Percentiles rank a stretch among this genome's conserved stretches.
phyloP scores from a whole-genome alignment of 805 yeast genomes.

The Nakazawaea wyomingensis region DNA sequence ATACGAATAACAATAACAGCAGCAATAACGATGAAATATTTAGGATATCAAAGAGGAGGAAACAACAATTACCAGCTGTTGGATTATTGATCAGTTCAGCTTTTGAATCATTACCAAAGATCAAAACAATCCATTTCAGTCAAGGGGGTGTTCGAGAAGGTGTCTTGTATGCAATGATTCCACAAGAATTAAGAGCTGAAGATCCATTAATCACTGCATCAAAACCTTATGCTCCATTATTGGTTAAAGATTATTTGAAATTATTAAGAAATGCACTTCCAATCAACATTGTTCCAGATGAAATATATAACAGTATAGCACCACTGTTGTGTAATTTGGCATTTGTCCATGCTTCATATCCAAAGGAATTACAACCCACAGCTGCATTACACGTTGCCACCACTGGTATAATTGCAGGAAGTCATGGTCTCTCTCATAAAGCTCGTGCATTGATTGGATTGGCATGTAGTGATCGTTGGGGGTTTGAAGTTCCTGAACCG shows the following conservation, averaged over 20 bases:
- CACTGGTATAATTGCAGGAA: constrained; percentile 69
- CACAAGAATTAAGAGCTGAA: constrained; percentile 50
- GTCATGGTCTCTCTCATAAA: constrained; percentile 70
- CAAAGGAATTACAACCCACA: constrained; percentile 70
- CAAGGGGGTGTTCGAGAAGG: constrained; percentile 83
- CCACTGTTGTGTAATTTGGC: constrained; percentile 72
- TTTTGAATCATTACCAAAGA: constrained; percentile 52
- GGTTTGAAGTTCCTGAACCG: constrained; percentile 62
- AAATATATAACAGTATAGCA: constrained; percentile 53
- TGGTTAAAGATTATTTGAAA: constrained; percentile 51
- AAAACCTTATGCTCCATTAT: constrained; percentile 64
- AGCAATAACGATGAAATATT: constrained; percentile 40
- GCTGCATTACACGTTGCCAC: constrained; percentile 71
- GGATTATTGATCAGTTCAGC: constrained; percentile 59
- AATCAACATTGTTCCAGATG: constrained; percentile 40
- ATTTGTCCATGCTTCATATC: constrained; percentile 72
- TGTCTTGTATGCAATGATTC: constrained; percentile 56
- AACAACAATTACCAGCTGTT: constrained; percentile 65
- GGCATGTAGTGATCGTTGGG: constrained; percentile 78
- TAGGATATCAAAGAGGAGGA: constrained; percentile 61
- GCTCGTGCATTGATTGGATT: constrained; percentile 68
- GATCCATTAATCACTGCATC: constrained; percentile 71
- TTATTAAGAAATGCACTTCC: constrained; percentile 57
- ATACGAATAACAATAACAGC: too few species aligned
- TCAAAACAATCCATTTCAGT: constrained; percentile 60